These are phyloP conservation scores for Raphanus hybrid DNA, from an alignment of 441 rosid genomes.

Conservation along the genomic window DNA sequence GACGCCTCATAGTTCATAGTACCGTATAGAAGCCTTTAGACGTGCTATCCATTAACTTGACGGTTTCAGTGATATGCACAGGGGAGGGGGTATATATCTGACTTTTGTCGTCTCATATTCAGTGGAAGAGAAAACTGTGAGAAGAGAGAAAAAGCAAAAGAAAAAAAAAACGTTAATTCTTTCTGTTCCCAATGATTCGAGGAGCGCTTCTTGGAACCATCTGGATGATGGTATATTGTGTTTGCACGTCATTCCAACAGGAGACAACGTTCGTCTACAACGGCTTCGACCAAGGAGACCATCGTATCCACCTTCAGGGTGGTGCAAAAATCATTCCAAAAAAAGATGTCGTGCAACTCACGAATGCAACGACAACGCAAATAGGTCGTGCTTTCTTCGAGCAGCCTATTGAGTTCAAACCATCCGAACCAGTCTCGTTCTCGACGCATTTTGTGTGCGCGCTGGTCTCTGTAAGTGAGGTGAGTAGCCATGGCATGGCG, in stretches of 20 bases:
- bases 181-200: constrained; percentile 25
- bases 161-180: not conserved
- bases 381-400: constrained; percentile 56
- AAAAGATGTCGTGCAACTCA: constrained; percentile 20
- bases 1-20: not conserved
- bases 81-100: not conserved
- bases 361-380: constrained; percentile 23
- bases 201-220: constrained; percentile 15
- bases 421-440: constrained; percentile 49
- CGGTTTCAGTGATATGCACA: not conserved
- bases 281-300: not conserved
- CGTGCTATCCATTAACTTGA: not conserved
- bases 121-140: constrained; percentile 25
- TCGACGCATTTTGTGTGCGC: constrained; percentile 62
- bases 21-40: not conserved
- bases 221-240: constrained; percentile 14
- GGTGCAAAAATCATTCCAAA: constrained; percentile 24
- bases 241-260: constrained; percentile 14
- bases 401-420: constrained; percentile 42
- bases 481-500: constrained; percentile 61
- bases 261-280: constrained; percentile 9
- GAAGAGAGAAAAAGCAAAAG: constrained; percentile 10
- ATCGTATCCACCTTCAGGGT: constrained; percentile 23
- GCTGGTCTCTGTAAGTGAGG: constrained; percentile 30
- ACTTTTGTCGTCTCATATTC: constrained; percentile 16